Evolutionary conservation across 2,329 filamentous ascomycete species (phyloP), one percentile per base, ranked within the genome.

Genomic region (Fusarium graminum): DNA sequence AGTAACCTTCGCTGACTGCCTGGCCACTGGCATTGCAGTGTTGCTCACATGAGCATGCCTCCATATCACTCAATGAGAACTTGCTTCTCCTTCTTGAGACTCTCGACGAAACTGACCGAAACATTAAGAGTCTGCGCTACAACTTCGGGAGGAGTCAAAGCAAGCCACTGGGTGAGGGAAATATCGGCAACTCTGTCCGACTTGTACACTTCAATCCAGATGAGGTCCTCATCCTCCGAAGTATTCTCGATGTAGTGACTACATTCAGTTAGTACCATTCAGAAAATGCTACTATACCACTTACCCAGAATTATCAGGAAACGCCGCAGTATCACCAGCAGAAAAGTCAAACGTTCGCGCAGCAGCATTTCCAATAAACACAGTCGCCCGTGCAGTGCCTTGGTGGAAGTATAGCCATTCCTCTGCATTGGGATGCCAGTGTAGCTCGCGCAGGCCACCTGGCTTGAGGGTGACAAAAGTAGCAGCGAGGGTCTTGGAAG

Each of bases 401-500:
- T 85, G 79, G 73, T 90, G 87, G 78, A 92, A 91, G 76, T 90
- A 91, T 4, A 91, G 76, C 89, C 89, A 91, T 74, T 91, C 89
- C 68, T 90, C 87, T 7, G 86, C 86, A 70, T 88, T 90, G 3
- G 88, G 88, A 73, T 90, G 88, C 89, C 89, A 91, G 71, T 91
- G 88, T 29, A 91, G 78, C 76, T 91, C 89, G 28, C 89, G 79
- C 39, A 92, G 75, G 2, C 83, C 88, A 38, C 83, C 83, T 0
- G 89, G 89, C 76, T 90, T 83, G 11, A 92, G 80, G 0, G 83
- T 85, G 2, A 92, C 87, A 60, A 89, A 83, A 0, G 87, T 86
- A 0, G 88, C 86, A 2, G 89, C 88, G 49, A 92, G 85, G 0
- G 88, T 91, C 68, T 84, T 89, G 30, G 85, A 82, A 25, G 87